Evolutionary conservation across 495 filamentous ascomycete genomes (phyloP), one percentile per base, ranked within the genome.

Genomic region (Collariella sp.): DNA sequence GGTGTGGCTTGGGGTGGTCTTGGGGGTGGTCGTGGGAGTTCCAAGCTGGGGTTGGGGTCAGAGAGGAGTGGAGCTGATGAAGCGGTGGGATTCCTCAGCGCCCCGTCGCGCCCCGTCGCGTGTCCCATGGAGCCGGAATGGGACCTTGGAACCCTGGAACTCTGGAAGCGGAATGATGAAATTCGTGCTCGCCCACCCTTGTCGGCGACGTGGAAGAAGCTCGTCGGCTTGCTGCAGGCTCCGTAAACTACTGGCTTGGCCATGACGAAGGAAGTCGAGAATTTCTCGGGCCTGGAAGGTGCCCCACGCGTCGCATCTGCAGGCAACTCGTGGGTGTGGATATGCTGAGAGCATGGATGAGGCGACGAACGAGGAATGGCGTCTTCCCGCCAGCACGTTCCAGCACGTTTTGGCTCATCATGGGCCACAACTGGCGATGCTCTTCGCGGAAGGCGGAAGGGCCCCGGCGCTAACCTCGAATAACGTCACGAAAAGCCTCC

Each of bases 401-500:
- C 60, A 49, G 63, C 48, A 31, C 55, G 53, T 62, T 60, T 61
- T 62, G 58, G 50, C 58, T 60, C 55, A 42, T 43, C 19, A 35
- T 48, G 58, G 58, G 54, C n/a, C n/a, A n/a, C n/a, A n/a, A n/a
- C 48, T 42, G 57, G 50, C 50, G 52, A 18, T 31, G 53, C n/a
- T 45, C 1, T 7, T 61, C 63, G 63, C 57, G 63, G 63, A 63
- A 61, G 16, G 34, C 63, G 63, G 62, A 59, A 59, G 23, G n/a
- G 45, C 20, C 60, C 60, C 18, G 36, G 46, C 53, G 29, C 46
- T 57, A 49, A 49, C 46, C 56, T 36, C 33, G 50, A 39, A 29
- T 48, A 59, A 59, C 60, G 50, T 59, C 53, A 59, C 49, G n/a
- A n/a, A n/a, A n/a, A 47, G 36, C 41, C 31, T 44, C 26, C 49